Conservation (phyloP, 345 rosid genomes). For the Luvunga scandens region DNA sequence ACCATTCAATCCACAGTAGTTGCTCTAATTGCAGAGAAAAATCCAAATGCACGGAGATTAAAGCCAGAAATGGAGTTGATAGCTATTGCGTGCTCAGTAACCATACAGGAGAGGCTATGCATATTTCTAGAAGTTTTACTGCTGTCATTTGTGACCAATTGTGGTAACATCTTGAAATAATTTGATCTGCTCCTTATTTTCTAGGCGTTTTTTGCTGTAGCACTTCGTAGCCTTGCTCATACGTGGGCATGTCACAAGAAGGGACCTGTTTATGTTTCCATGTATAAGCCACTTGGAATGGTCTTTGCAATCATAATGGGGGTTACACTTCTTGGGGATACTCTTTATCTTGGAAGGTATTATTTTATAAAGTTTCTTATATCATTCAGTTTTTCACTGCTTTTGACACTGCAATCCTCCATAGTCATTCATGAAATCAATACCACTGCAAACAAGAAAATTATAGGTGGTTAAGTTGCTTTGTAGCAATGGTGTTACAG, state of each 20-base stretch:
- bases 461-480: background rate
- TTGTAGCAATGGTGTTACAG: background rate
- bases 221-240: conserved; percentile 25
- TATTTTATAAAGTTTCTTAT: background rate
- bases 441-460: background rate
- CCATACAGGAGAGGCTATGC: background rate
- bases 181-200: background rate
- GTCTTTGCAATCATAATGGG: conserved; percentile 29
- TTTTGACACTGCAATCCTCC: background rate
- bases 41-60: conserved; percentile 26
- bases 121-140: background rate
- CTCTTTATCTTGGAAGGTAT: conserved; percentile 42
- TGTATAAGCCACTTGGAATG: conserved; percentile 32
- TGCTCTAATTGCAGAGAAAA: conserved; percentile 18
- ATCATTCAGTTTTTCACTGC: background rate
- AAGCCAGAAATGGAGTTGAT: conserved; percentile 19
- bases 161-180: background rate
- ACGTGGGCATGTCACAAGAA: conserved; percentile 29
- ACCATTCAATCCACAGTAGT: conserved; percentile 15
- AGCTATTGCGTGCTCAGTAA: conserved; percentile 22
- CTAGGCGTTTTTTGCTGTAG: conserved; percentile 27
- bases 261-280: conserved; percentile 24
- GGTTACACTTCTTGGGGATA: conserved; percentile 36
- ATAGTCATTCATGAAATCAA: background rate
- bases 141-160: background rate